phyloP scores from a whole-genome alignment of 1,284 basidiomycete species.

The Apiotrichum porosum region DNA sequence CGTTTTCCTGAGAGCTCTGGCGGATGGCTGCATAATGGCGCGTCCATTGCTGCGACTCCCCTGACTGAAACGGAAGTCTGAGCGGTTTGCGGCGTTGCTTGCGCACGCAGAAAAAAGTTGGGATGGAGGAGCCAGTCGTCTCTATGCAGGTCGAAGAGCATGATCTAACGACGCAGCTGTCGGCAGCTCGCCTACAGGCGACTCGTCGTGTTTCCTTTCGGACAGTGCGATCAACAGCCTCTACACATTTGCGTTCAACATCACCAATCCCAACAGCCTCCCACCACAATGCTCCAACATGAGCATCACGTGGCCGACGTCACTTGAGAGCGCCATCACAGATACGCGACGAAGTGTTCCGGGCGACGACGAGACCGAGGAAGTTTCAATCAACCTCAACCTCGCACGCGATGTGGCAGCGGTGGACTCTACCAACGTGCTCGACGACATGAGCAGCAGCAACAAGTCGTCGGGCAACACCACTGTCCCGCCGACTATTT shows the following conservation, averaged over 20 bases:
- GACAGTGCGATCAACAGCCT: constrained; percentile 32
- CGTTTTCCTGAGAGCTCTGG: no score
- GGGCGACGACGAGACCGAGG: not conserved
- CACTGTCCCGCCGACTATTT: constrained; percentile 42
- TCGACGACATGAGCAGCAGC: constrained; percentile 10
- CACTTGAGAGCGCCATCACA: constrained; percentile 25
- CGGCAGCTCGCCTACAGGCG: constrained; percentile 10
- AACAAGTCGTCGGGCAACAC: constrained; percentile 34
- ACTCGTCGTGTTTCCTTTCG: constrained; percentile 34
- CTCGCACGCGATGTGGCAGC: not conserved
- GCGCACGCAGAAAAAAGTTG: no score
- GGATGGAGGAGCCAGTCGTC: no score
- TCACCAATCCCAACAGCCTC: constrained; percentile 24
- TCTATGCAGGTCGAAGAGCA: no score
- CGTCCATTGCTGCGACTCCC: no score
- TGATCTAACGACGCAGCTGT: no score
- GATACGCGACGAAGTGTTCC: not conserved
- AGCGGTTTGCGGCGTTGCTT: no score
- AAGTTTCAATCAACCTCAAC: not conserved
- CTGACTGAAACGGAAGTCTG: no score
- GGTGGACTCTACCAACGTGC: no score
- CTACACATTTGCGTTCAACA: constrained; percentile 46
- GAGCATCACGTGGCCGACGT: constrained; percentile 43
- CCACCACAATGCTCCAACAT: constrained; percentile 45
- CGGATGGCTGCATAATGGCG: no score